A percentile compares a stretch with the other conserved stretches of the same genome.
phyloP scores from a whole-genome alignment of 2,329 filamentous ascomycete genomes.

The Aspergillus terreus region DNA sequence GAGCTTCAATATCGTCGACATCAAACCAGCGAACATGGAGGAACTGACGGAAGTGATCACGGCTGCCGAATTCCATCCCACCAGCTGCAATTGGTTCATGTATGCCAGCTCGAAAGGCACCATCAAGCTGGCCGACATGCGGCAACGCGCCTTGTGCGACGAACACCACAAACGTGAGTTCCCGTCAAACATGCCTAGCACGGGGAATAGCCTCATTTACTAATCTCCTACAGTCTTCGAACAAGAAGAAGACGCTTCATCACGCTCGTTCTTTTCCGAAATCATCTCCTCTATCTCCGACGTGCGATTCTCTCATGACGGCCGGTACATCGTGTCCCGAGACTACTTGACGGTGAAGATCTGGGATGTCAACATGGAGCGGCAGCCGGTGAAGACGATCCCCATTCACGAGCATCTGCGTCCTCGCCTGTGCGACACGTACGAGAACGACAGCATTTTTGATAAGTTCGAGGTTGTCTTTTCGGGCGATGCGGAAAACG shows the following conservation, averaged over 20 bases:
- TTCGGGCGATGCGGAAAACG: conserved; percentile 95
- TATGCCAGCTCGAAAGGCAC: conserved; percentile 98
- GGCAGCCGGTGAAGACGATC: conserved; percentile 95
- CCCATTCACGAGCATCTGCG: conserved; percentile 96
- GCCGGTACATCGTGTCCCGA: conserved; percentile 92
- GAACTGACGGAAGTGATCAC: conserved; percentile 98
- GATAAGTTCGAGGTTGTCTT: conserved; percentile 99
- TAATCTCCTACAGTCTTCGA: conserved; percentile 71
- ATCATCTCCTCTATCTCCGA: conserved; percentile 99
- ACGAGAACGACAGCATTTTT: conserved; percentile 99
- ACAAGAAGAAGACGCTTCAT: conserved; percentile 94
- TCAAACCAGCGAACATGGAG: conserved; percentile 99
- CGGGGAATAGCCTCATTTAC: conserved; percentile 3
- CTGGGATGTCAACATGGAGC: conserved; percentile 99
- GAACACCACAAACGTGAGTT: conserved; percentile 87
- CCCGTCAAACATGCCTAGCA: background rate
- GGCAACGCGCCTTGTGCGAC: conserved; percentile 92
- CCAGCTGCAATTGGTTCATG: conserved; percentile 99
- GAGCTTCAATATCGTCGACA: conserved; percentile 99
- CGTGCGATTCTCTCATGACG: conserved; percentile 94
- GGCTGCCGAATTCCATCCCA: conserved; percentile 92
- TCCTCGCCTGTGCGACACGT: conserved; percentile 92
- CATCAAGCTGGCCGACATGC: conserved; percentile 98
- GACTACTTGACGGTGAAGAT: conserved; percentile 99
- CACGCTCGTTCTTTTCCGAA: conserved; percentile 98